Percentiles rank a stretch among this genome's conserved stretches.
Conservation (phyloP, 192 early-diverging fungal species). For the Phycomyces nitens region DNA sequence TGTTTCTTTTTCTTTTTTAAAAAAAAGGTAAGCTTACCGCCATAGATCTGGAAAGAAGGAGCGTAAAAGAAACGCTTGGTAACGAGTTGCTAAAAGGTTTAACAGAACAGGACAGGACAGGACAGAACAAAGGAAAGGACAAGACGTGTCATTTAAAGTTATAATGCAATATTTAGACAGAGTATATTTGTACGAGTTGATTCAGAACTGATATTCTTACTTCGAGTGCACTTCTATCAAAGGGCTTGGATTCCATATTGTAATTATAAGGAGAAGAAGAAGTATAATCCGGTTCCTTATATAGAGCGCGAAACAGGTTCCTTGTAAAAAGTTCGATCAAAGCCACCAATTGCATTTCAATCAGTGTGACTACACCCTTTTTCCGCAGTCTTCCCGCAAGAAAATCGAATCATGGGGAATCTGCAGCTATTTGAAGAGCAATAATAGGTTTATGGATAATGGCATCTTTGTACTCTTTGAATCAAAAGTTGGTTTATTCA, state of each 20-base stretch:
- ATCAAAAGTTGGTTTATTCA: no score
- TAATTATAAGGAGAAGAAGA: constrained; percentile 2
- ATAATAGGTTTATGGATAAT: no score
- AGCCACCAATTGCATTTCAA: constrained; percentile 1
- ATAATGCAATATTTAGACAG: background rate
- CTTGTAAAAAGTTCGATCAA: constrained; percentile 1
- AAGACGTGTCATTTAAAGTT: constrained; percentile 1
- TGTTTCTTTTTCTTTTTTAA: background rate
- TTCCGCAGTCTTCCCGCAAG: background rate
- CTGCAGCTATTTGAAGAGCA: no score
- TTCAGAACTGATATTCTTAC: constrained; percentile 3
- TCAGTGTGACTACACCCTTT: background rate
- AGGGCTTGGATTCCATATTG: constrained; percentile 11
- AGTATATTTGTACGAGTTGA: background rate
- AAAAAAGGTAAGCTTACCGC: constrained; percentile 56
- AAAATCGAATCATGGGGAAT: no score
- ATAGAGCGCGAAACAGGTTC: background rate
- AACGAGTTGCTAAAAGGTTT: constrained; percentile 53
- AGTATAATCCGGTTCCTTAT: background rate
- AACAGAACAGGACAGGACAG: background rate
- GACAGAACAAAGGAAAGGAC: background rate
- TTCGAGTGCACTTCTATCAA: constrained; percentile 36
- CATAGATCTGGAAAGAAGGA: constrained; percentile 93
- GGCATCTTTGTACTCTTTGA: no score
- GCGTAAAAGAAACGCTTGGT: constrained; percentile 95